Base-by-base conservation (phyloP, 2,329 filamentous ascomycete species). In the Mycosphaerella sp. region DNA sequence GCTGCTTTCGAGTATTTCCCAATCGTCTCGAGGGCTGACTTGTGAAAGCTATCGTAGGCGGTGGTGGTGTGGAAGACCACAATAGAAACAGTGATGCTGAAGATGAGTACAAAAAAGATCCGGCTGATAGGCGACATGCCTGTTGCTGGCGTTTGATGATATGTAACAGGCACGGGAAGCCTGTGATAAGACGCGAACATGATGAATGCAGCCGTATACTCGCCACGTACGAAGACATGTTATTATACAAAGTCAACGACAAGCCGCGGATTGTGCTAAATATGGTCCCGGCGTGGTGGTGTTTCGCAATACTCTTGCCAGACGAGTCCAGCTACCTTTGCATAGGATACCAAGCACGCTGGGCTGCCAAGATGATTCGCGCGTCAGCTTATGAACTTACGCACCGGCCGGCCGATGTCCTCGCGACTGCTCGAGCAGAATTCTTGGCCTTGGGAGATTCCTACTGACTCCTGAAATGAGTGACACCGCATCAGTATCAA, bases 341-440 rank as follows among this genome's bases (percentile, higher is more conserved):
- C 10, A 32, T 44, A n/a, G 13, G 14, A 27, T 46, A 46, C 44
- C 44, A 46, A 39, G 44, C n/a, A 7, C 32, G 12, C 44, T 46
- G 36, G 44, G 44, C 44, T n/a, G 44, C 44, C 44, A 46, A 46
- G 44, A 46, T 25, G n/a, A 0, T 16, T 45, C 43, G 43, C 43
- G 43, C 35, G n/a, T 6, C 8, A 16, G 34, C 12, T 25, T 28
- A 25, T 21, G 32, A 35, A 34, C 13, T 46, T 12, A 46, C n/a
- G 44, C 44, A 28, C 27, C 35, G 44, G 16, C 18, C 36, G 21
- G 34, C 35, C 43, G 43, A 18, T 25, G 35, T 45, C 8, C 21
- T 17, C n/a, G 12, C 21, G 44, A 14, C 44, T 46, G 44, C 44
- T 39, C 44, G 35, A 46, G 44, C 44, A 46, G 44, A 46, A 46